These are phyloP conservation scores for Miamiensis avidus DNA, from an alignment of 169 alveolate species.

Conservation along the genomic window DNA sequence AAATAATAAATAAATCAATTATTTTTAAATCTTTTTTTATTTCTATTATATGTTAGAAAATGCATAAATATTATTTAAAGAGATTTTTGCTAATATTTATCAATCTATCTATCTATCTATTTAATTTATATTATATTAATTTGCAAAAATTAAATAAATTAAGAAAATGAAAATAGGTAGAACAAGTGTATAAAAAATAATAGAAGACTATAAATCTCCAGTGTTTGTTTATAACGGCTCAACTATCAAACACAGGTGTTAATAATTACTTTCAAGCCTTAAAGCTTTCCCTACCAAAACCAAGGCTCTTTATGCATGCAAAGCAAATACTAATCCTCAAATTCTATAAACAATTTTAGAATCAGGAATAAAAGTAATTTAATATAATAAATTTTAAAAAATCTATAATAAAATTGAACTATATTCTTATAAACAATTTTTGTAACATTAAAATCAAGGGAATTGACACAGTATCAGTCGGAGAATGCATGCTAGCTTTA, in stretches of 20 bases:
- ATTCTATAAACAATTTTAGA: constrained; percentile 18
- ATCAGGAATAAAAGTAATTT: constrained; percentile 34
- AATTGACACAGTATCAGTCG: constrained; percentile 22
- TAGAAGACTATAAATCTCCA: constrained; percentile 25
- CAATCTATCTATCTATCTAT: too few relatives aligned
- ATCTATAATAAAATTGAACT: not conserved
- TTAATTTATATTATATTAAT: too few relatives aligned
- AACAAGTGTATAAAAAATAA: too few relatives aligned
- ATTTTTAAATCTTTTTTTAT: too few relatives aligned
- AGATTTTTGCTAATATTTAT: too few relatives aligned
- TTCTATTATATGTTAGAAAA: too few relatives aligned
- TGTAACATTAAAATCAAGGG: not conserved
- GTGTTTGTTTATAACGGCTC: constrained; percentile 33
- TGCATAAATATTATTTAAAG: too few relatives aligned
- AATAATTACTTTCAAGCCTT: constrained; percentile 3
- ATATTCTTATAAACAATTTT: too few relatives aligned
- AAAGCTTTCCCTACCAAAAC: constrained; percentile 13
- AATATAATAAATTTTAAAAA: too few relatives aligned
- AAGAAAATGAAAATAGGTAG: too few relatives aligned
- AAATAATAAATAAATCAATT: too few relatives aligned
- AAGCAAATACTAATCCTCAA: constrained; percentile 35
- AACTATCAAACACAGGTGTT: constrained; percentile 20
- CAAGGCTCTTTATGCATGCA: constrained; percentile 38
- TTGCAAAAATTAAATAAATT: too few relatives aligned
- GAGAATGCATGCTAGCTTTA: constrained; percentile 25